phyloP scores from a whole-genome alignment of 2,329 filamentous ascomycete species.

The Cercospora citrullina region DNA sequence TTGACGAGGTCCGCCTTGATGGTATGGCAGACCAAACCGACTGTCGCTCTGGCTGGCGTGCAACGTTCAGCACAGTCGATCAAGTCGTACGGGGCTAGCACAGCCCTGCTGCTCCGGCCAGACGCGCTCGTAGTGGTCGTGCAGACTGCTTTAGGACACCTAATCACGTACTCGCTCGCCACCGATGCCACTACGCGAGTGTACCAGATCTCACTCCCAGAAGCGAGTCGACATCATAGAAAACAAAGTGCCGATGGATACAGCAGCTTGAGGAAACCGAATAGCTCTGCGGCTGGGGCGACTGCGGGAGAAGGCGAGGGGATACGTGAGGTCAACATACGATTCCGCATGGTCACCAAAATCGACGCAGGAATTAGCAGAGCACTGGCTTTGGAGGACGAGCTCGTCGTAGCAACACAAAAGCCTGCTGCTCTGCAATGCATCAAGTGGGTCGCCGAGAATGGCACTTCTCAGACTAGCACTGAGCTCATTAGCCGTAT shows the following conservation, averaged over 20 bases:
- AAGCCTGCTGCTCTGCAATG: constrained; percentile 96
- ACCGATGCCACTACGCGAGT: constrained; percentile 79
- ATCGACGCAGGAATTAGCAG: constrained; percentile 92
- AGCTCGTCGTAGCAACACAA: constrained; percentile 84
- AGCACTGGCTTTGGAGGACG: constrained; percentile 85
- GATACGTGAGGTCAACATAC: constrained; percentile 81
- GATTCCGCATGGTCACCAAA: constrained; percentile 96
- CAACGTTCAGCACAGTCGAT: constrained; percentile 79
- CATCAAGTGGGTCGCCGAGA: constrained; percentile 90
- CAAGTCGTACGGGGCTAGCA: constrained; percentile 79
- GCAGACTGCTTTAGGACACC: constrained; percentile 78
- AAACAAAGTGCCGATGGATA: constrained; percentile 52
- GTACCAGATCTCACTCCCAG: constrained; percentile 78
- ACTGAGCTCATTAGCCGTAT: constrained; percentile 89
- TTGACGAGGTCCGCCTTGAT: constrained; percentile 82
- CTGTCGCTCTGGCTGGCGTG: constrained; percentile 81
- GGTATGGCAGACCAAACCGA: constrained; percentile 96
- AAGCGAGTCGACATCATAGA: constrained; percentile 46
- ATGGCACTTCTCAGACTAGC: constrained; percentile 76
- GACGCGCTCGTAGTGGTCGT: constrained; percentile 91
- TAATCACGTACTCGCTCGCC: constrained; percentile 92
- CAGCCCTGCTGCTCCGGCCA: constrained; percentile 80
- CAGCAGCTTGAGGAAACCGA: constrained; percentile 31
- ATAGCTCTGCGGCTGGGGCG: constrained; percentile 37
- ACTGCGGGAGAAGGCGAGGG: constrained; percentile 80